Percentiles rank a stretch among this genome's conserved stretches.
Conservation (phyloP, 2,329 filamentous ascomycete species). For the Elsinoe perseae region DNA sequence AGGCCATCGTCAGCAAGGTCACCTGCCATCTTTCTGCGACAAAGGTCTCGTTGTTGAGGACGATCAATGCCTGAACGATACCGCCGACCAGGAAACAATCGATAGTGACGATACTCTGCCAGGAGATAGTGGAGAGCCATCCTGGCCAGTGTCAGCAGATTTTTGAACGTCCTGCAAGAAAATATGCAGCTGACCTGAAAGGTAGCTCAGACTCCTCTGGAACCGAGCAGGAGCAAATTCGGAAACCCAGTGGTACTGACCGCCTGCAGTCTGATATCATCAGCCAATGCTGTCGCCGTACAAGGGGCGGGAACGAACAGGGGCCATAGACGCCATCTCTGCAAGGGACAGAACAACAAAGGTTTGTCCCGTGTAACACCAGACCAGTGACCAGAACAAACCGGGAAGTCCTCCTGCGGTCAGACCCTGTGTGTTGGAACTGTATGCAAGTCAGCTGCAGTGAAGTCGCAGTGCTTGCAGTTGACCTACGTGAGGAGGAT, state of each 20-base stretch:
- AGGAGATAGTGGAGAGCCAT: slow-evolving; percentile 29
- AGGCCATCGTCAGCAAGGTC: slow-evolving; percentile 33
- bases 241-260: slow-evolving; percentile 27
- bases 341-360: slow-evolving; percentile 25
- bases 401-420: slow-evolving; percentile 25
- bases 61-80: slow-evolving; percentile 40
- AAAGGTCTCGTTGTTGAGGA: slow-evolving; percentile 38
- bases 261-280: slow-evolving; percentile 21
- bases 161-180: background rate
- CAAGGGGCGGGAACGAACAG: slow-evolving; percentile 15
- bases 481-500: background rate
- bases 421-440: slow-evolving; percentile 22
- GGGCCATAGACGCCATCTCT: slow-evolving; percentile 31
- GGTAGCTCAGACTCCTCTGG: slow-evolving; percentile 39
- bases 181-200: slow-evolving; percentile 26
- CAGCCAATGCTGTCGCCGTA: background rate
- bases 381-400: slow-evolving; percentile 25
- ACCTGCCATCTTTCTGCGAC: slow-evolving; percentile 37
- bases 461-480: background rate
- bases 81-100: slow-evolving; percentile 39
- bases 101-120: slow-evolving; percentile 40
- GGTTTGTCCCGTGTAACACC: slow-evolving; percentile 23
- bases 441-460: slow-evolving; percentile 7
- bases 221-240: slow-evolving; percentile 27
- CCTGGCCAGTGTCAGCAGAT: background rate